These are phyloP conservation scores for Solanum hybrid DNA, from an alignment of 305 asterid species.

Conservation along the genomic window DNA sequence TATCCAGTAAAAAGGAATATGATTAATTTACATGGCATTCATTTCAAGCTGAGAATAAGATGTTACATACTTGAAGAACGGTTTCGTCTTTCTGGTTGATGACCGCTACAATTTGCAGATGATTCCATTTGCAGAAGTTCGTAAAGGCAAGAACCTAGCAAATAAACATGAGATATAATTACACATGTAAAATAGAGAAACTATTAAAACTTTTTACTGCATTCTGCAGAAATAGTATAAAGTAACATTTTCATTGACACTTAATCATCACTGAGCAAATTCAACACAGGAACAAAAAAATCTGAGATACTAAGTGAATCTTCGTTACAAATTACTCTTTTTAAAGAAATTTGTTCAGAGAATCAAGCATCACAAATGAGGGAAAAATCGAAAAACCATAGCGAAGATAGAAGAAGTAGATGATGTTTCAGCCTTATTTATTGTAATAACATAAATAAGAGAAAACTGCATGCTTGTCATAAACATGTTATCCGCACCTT, in stretches of 20 bases:
- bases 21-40: background rate
- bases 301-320: background rate
- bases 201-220: background rate
- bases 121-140: conserved; percentile 52
- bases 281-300: background rate
- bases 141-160: conserved; percentile 47
- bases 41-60: background rate
- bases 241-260: background rate
- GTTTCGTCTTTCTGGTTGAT: conserved; percentile 18
- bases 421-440: background rate
- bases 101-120: conserved; percentile 26
- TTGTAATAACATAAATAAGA: background rate
- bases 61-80: conserved; percentile 30
- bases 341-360: background rate
- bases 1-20: background rate
- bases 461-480: background rate
- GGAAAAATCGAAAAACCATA: background rate
- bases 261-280: background rate
- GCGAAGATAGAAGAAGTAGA: background rate
- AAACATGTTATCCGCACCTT: background rate
- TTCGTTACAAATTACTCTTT: background rate
- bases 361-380: background rate
- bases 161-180: background rate
- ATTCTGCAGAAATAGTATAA: background rate
- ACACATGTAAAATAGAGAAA: background rate